Evolutionary conservation across 768 basidiomycete genomes (phyloP).

Genomic region (Auricularia heimuer): DNA sequence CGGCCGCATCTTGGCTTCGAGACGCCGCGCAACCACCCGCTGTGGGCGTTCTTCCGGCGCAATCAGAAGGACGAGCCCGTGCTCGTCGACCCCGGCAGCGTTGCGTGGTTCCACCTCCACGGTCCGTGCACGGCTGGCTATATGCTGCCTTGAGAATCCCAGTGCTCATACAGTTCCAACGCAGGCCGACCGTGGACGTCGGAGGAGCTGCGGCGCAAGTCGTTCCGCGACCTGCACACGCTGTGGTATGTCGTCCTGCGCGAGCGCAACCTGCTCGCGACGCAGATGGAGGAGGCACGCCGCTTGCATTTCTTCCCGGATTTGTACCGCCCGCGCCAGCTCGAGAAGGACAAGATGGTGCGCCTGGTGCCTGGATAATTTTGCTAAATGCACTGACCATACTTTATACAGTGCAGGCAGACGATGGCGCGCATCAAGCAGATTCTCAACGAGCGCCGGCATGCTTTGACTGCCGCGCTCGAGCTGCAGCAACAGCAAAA

Average conservation of each 20-base stretch:
- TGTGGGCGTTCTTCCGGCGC: constrained; percentile 2
- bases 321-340: neutral
- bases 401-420: constrained; percentile 60
- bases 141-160: neutral
- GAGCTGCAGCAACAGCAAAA: constrained; percentile 4
- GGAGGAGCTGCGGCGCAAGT: constrained; percentile 79
- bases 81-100: neutral
- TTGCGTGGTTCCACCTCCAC: neutral
- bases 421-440: constrained; percentile 96
- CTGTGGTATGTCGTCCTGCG: constrained; percentile 87
- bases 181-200: constrained; percentile 83
- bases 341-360: constrained; percentile 8
- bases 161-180: neutral
- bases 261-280: constrained; percentile 84
- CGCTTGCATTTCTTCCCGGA: neutral
- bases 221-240: constrained; percentile 86
- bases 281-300: constrained; percentile 66
- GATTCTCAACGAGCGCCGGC: constrained; percentile 80
- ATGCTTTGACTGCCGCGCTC: constrained; percentile 68
- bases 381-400: neutral
- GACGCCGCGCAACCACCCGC: neutral
- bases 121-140: neutral
- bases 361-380: neutral
- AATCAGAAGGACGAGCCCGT: neutral
- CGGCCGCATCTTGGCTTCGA: neutral